Evolutionary conservation across 345 rosid genomes (phyloP).

Genomic region (Eucalyptus pauciflora): DNA sequence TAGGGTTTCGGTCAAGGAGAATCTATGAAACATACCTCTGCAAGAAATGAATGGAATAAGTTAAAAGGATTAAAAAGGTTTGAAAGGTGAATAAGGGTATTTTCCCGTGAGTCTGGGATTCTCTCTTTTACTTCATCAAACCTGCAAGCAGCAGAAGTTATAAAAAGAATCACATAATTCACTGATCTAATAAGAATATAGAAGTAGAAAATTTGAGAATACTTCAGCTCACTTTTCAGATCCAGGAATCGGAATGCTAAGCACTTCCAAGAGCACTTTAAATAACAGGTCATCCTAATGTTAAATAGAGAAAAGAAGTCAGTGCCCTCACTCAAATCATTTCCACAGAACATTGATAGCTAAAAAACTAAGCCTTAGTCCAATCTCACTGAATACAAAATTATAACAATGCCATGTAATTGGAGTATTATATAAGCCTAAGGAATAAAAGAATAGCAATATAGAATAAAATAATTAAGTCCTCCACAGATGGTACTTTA

Average conservation of each 20-base stretch:
- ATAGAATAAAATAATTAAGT: background rate
- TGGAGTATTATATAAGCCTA: background rate
- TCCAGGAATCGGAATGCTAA: slow-evolving; percentile 19
- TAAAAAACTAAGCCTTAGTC: background rate
- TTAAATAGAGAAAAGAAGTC: slow-evolving; percentile 1
- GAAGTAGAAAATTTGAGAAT: background rate
- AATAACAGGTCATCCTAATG: slow-evolving; percentile 77
- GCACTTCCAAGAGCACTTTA: slow-evolving; percentile 63
- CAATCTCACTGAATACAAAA: background rate
- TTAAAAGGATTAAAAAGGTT: slow-evolving; percentile 49
- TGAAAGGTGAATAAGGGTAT: slow-evolving; percentile 23
- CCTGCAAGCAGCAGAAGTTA: slow-evolving; percentile 20
- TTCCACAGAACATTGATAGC: background rate
- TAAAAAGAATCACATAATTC: background rate
- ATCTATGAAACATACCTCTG: slow-evolving; percentile 38
- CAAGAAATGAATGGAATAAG: slow-evolving; percentile 66
- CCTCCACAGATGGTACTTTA: background rate
- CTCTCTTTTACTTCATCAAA: slow-evolving; percentile 8
- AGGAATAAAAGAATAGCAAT: background rate
- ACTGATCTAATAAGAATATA: background rate
- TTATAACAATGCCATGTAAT: background rate
- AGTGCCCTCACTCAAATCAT: background rate
- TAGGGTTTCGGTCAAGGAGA: background rate
- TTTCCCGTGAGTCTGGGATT: slow-evolving; percentile 17
- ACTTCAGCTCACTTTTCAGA: slow-evolving; percentile 35